A percentile compares a stretch with the other conserved stretches of the same genome.
These are phyloP conservation scores for Colletotrichum sublineola DNA, from an alignment of 2,329 filamentous ascomycete species.

Conservation along the genomic window DNA sequence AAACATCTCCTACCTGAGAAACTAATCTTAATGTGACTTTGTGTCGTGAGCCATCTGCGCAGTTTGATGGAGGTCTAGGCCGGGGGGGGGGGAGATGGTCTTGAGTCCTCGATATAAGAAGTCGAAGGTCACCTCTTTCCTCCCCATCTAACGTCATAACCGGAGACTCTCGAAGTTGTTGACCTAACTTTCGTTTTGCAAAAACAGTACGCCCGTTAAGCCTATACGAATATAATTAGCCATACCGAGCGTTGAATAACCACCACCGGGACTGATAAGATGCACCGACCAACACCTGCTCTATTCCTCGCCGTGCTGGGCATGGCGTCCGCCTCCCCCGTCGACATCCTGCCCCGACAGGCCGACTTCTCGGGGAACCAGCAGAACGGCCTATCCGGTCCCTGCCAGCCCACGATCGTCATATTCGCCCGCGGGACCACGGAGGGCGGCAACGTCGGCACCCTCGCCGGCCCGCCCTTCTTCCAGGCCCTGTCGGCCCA, in stretches of 20 bases:
- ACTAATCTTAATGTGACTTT: constrained; percentile 18
- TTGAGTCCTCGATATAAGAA: constrained; percentile 22
- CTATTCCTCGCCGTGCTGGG: constrained; percentile 37
- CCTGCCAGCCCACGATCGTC: constrained; percentile 62
- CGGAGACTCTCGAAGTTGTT: background rate
- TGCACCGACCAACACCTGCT: constrained; percentile 24
- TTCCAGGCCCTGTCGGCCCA: constrained; percentile 58
- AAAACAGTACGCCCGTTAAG: background rate
- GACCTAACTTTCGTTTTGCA: background rate
- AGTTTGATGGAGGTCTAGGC: background rate
- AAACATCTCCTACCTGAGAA: background rate
- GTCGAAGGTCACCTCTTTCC: background rate
- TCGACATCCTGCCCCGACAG: constrained; percentile 23
- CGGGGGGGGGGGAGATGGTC: no score
- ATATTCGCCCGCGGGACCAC: constrained; percentile 70
- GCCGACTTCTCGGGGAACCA: constrained; percentile 39
- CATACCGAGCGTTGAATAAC: background rate
- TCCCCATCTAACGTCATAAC: background rate
- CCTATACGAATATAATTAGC: background rate
- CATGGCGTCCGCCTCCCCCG: constrained; percentile 24
- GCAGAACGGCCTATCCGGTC: constrained; percentile 39
- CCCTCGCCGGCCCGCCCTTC: constrained; percentile 63
- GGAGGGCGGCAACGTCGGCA: constrained; percentile 66
- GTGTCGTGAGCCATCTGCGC: constrained; percentile 2
- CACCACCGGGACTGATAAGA: background rate